Percentiles rank a stretch among this genome's conserved stretches.
Conservation (phyloP, 2,329 filamentous ascomycete species). For the Alternaria sp. region DNA sequence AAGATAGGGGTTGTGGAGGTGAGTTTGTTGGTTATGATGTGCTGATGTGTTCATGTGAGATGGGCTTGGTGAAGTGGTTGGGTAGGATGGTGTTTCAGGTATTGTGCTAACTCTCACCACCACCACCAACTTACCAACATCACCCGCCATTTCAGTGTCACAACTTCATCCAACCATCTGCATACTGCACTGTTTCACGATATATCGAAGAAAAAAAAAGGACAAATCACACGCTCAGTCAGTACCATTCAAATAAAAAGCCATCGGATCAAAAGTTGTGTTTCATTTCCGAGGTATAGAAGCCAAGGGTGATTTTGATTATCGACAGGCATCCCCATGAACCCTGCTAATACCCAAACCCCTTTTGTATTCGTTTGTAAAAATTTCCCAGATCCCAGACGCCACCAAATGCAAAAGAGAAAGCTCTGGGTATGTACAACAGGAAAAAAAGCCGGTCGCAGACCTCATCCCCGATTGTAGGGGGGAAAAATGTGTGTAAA, state of each 20-base stretch:
- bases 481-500: conserved; percentile 5
- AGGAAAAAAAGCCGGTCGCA: conserved; percentile 21
- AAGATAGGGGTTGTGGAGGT: background rate
- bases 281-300: conserved; percentile 6
- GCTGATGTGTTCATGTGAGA: background rate
- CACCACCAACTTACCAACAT: background rate
- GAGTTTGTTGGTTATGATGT: background rate
- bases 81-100: background rate
- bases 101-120: background rate
- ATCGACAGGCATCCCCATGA: conserved; percentile 1
- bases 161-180: background rate
- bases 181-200: background rate
- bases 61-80: background rate
- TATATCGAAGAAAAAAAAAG: background rate
- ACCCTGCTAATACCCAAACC: background rate
- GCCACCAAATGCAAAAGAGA: conserved; percentile 18
- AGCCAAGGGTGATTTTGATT: conserved; percentile 3
- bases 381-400: conserved; percentile 1
- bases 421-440: conserved; percentile 14
- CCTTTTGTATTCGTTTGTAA: background rate
- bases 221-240: background rate
- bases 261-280: background rate
- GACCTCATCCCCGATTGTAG: conserved; percentile 22
- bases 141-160: background rate
- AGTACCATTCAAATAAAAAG: background rate